These are phyloP conservation scores for Kodamaea fungicola DNA, from an alignment of 1,139 yeast species.

Conservation along the genomic window DNA sequence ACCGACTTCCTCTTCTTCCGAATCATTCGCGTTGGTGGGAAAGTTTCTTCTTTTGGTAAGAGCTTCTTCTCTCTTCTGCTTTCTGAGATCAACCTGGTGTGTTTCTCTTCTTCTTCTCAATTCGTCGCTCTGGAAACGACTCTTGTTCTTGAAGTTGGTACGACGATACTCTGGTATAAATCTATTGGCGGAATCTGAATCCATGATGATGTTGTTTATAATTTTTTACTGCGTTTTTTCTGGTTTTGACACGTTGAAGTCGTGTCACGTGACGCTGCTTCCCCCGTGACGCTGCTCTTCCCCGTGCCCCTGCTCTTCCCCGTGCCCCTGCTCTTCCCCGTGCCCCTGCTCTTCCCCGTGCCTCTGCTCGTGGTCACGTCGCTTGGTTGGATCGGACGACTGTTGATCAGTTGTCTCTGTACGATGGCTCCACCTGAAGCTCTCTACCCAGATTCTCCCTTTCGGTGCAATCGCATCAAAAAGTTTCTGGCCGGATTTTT, in stretches of 20 bases:
- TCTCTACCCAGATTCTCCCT: no score
- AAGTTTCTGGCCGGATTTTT: no score
- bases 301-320: no score
- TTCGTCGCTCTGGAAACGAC: slow-evolving; percentile 92
- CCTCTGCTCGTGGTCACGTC: no score
- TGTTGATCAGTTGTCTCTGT: no score
- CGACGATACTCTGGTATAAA: slow-evolving; percentile 97
- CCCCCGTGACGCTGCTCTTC: no score
- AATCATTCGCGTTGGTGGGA: slow-evolving; percentile 34
- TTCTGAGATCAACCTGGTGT: slow-evolving; percentile 94
- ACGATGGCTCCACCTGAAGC: no score
- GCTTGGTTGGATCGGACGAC: no score
- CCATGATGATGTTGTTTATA: slow-evolving; percentile 41
- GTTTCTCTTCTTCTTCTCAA: slow-evolving; percentile 97
- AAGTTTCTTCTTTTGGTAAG: slow-evolving; percentile 89
- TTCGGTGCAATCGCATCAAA: no score
- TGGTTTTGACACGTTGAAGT: slow-evolving; percentile 4
- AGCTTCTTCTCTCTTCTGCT: slow-evolving; percentile 94
- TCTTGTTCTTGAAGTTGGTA: slow-evolving; percentile 92
- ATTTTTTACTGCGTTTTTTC: slow-evolving; percentile 2
- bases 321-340: no score
- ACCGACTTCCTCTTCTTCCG: slow-evolving; percentile 40
- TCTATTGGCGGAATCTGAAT: slow-evolving; percentile 74
- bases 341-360: no score
- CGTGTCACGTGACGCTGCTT: no score